Percentiles rank a stretch among this genome's conserved stretches.
Evolutionary conservation across 2,329 filamentous ascomycete species (phyloP).

Genomic region (Arthrinium puccinioides): DNA sequence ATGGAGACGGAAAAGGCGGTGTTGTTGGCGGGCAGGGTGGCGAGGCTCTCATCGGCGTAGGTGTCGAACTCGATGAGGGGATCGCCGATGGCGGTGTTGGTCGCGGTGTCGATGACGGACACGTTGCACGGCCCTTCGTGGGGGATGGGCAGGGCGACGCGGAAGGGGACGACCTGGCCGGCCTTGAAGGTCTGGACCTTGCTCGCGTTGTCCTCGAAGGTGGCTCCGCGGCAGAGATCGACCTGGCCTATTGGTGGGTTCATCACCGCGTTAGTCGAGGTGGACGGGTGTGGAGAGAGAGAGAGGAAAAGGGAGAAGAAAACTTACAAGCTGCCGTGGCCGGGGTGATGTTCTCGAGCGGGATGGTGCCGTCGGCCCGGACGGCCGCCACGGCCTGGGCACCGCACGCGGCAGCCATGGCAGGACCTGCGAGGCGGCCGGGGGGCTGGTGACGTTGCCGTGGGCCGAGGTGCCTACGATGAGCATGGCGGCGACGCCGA

Average conservation of each 20-base stretch:
- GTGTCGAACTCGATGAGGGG: slow-evolving; percentile 46
- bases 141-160: slow-evolving; percentile 32
- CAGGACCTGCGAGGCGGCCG: slow-evolving; percentile 32
- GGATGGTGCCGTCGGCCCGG: slow-evolving; percentile 25
- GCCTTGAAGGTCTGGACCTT: slow-evolving; percentile 33
- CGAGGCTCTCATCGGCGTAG: slow-evolving; percentile 41
- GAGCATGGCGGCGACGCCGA: slow-evolving; percentile 11
- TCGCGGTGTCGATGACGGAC: slow-evolving; percentile 46
- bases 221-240: slow-evolving; percentile 39
- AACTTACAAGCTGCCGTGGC: slow-evolving; percentile 19
- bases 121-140: slow-evolving; percentile 46
- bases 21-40: slow-evolving; percentile 32
- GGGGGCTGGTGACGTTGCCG: slow-evolving; percentile 34
- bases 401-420: slow-evolving; percentile 37
- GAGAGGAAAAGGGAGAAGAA: not conserved
- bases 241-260: slow-evolving; percentile 25
- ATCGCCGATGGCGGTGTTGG: slow-evolving; percentile 42
- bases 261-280: not conserved
- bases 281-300: not conserved
- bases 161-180: slow-evolving; percentile 35
- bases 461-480: slow-evolving; percentile 29
- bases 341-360: slow-evolving; percentile 22
- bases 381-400: slow-evolving; percentile 20
- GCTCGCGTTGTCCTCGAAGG: slow-evolving; percentile 35
- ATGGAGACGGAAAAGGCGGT: slow-evolving; percentile 34